These are phyloP conservation scores for Tillandsia leiboldiana DNA, from an alignment of 176 grass and related monocot species.

Conservation along the genomic window DNA sequence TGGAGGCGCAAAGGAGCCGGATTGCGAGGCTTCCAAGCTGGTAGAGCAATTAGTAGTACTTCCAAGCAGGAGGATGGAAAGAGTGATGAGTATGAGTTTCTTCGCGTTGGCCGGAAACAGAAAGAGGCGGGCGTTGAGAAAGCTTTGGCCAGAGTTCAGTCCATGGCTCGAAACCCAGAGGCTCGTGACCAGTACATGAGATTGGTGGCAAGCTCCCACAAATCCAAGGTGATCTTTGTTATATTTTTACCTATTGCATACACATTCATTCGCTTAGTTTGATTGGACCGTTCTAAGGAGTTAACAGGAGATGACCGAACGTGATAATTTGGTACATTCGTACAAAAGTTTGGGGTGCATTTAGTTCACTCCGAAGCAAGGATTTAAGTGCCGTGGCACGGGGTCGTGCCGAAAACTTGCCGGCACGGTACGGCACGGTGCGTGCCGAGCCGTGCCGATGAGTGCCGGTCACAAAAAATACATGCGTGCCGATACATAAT, in stretches of 20 bases:
- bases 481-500: too few species aligned
- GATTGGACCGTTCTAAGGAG: neutral
- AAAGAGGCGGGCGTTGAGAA: constrained; percentile 76
- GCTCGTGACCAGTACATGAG: constrained; percentile 61
- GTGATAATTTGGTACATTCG: too few species aligned
- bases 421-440: too few species aligned
- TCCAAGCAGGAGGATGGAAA: constrained; percentile 25
- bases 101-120: constrained; percentile 55
- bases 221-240: neutral
- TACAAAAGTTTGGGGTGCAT: too few species aligned
- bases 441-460: too few species aligned
- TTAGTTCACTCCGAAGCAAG: too few species aligned
- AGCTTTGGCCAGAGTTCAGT: constrained; percentile 86
- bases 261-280: neutral
- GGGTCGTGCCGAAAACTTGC: too few species aligned
- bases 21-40: constrained; percentile 65
- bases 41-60: constrained; percentile 14
- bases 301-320: too few species aligned
- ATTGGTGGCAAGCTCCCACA: constrained; percentile 6
- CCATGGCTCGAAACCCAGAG: constrained; percentile 79
- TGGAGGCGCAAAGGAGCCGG: constrained; percentile 71
- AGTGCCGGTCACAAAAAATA: too few species aligned
- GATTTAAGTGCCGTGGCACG: too few species aligned
- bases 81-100: constrained; percentile 66
- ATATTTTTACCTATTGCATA: neutral